Base-by-base conservation (phyloP, 257 asterid genomes). In the Capsicum baccatum region DNA sequence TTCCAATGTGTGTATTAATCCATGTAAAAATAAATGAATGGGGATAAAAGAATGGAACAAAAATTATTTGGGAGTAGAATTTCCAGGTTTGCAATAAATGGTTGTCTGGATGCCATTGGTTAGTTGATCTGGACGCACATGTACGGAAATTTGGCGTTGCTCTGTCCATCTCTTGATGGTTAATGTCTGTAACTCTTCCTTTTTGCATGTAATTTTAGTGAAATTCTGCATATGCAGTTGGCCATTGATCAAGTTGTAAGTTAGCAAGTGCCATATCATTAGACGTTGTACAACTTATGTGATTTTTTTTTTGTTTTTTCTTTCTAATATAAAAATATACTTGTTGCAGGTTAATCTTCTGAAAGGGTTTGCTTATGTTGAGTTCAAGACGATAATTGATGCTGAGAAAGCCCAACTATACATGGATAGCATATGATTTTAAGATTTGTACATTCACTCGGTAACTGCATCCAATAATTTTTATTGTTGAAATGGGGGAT, bases 301-400 rank as follows among this genome's bases (percentile, higher is more conserved):
- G 17, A 39, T 14, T 21, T 8, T 13, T 8, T 26, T 42, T 26
- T 19, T 57, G 33, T 83, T 8, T 8, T 4, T 52, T n/a, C 63
- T 69, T 44, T 44, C 6, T 44, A 12, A 69, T 79, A 60, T 21
- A 54, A 69, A 66, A 64, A 12, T n/a, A 11, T 64, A 35, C 52
- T 86, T 74, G 16, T 80, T 87, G 83, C 92, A 97, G 99, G 97
- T 94, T 84, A 97, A 97, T 86, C 93, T 95, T 84, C 98, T 98
- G 13, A 95, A 91, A 87, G 99, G 99, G 79, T 95, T 91, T 91
- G 99, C 96, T 70, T 97, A 97, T 85, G 94, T 97, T 79, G 98
- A 93, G 92, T 97, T 97, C 91, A 95, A 95, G 92, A 94, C 50
- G 82, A 93, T 97, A 91, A 90, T 91, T 83, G 97, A 95, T 71